Evolutionary conservation across 164 flowering plant species (phyloP).

Genomic region (Vitis amurensis): DNA sequence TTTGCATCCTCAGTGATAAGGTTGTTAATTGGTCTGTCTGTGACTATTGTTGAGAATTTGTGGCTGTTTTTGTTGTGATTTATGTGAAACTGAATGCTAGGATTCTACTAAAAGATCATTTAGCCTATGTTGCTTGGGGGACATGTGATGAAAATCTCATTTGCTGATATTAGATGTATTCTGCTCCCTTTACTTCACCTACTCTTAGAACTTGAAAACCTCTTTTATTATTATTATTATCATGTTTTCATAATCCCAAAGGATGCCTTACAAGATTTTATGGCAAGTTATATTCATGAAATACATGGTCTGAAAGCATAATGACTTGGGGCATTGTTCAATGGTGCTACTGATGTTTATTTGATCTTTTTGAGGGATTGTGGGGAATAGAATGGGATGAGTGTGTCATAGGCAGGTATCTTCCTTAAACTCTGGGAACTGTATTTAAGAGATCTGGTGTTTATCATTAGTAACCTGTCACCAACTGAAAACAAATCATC

Average conservation of each 20-base stretch:
- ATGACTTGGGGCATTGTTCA: too few species aligned
- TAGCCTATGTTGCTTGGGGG: not conserved
- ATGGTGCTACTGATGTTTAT: too few species aligned
- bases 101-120: not conserved
- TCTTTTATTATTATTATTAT: too few species aligned
- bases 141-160: not conserved
- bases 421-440: too few species aligned
- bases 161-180: not conserved
- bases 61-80: not conserved
- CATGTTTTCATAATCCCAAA: not conserved
- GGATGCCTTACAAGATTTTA: not conserved
- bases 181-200: not conserved
- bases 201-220: not conserved
- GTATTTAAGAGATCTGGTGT: too few species aligned
- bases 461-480: too few species aligned
- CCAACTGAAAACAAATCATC: too few species aligned
- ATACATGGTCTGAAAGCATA: too few species aligned
- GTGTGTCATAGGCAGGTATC: too few species aligned
- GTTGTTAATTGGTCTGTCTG: not conserved
- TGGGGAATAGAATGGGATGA: too few species aligned
- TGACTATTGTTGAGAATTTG: not conserved
- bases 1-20: not conserved
- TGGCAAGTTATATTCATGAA: too few species aligned
- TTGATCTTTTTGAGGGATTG: too few species aligned
- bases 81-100: not conserved